A percentile compares a stretch with the other conserved stretches of the same genome.
Conservation (phyloP, 495 filamentous ascomycete species). For the Astrocystis sublimbata region DNA sequence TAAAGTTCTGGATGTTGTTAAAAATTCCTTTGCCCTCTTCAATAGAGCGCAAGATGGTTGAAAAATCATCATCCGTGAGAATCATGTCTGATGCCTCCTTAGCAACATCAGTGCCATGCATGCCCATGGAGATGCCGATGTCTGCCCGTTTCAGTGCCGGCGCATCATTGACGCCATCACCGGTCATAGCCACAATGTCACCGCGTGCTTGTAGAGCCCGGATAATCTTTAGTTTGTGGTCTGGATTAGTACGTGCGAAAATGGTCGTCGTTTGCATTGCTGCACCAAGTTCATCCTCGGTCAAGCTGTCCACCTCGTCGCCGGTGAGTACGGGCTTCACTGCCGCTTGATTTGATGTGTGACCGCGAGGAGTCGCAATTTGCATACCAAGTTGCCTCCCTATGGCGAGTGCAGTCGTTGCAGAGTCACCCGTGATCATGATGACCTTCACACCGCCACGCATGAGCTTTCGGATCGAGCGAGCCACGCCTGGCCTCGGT, state of each 20-base stretch:
- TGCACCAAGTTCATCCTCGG: conserved; percentile 73
- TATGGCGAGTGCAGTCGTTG: conserved; percentile 91
- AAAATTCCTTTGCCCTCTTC: conserved; percentile 99
- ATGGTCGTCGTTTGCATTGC: conserved; percentile 86
- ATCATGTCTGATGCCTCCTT: conserved; percentile 99
- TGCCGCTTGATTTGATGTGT: conserved; percentile 44
- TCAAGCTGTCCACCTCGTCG: conserved; percentile 90
- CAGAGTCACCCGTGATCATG: conserved; percentile 97
- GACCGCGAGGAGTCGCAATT: conserved; percentile 48
- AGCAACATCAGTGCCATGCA: conserved; percentile 92
- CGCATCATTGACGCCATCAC: conserved; percentile 96
- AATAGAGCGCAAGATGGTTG: conserved; percentile 92
- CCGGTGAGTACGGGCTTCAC: conserved; percentile 79
- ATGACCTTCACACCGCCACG: conserved; percentile 92
- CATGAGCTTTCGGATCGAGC: conserved; percentile 87
- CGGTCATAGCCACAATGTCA: conserved; percentile 98
- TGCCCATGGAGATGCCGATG: conserved; percentile 96
- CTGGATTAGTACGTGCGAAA: conserved; percentile 93
- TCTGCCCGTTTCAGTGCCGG: conserved; percentile 96
- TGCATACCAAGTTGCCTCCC: conserved; percentile 92
- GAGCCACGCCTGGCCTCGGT: conserved; percentile 83
- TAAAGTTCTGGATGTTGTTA: conserved; percentile 99
- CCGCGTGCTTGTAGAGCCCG: conserved; percentile 86
- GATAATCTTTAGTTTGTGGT: conserved; percentile 98
- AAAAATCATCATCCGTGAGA: conserved; percentile 95